Evolutionary conservation across 2,329 filamentous ascomycete species (phyloP).

Genomic region (Ceratocystis papillata): DNA sequence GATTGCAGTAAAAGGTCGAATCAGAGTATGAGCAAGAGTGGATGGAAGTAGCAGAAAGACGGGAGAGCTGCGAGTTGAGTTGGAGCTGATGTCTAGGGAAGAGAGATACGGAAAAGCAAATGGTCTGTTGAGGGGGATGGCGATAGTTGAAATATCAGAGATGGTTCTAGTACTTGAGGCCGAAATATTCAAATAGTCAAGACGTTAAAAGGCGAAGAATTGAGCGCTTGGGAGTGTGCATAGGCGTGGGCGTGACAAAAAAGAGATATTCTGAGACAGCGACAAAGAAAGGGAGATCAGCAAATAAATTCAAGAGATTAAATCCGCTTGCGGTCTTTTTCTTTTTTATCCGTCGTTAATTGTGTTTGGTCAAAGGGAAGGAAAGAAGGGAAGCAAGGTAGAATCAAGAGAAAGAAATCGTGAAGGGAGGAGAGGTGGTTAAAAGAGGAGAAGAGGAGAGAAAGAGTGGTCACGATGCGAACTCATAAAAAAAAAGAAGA

Average conservation of each 20-base stretch:
- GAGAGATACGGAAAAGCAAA: conserved; percentile 11
- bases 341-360: neutral
- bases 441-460: neutral
- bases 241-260: conserved; percentile 8
- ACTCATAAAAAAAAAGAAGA: neutral
- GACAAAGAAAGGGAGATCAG: conserved; percentile 1
- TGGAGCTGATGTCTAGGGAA: conserved; percentile 6
- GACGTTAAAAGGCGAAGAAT: neutral
- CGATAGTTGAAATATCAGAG: conserved; percentile 22
- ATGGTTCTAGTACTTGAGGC: neutral
- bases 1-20: conserved; percentile 5
- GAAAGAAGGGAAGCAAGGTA: conserved; percentile 12
- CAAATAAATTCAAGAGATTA: conserved; percentile 8
- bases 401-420: conserved; percentile 6
- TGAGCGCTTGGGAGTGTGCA: conserved; percentile 2
- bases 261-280: conserved; percentile 11
- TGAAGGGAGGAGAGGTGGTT: conserved; percentile 1
- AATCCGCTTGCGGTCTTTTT: conserved; percentile 14
- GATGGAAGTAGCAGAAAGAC: neutral
- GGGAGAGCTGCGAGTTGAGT: neutral
- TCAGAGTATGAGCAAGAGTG: no score
- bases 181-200: neutral
- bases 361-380: conserved; percentile 1
- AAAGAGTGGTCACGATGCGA: neutral
- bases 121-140: conserved; percentile 15